Evolutionary conservation across 2,329 filamentous ascomycete species (phyloP).

Genomic region (Stromatinia cepivora): DNA sequence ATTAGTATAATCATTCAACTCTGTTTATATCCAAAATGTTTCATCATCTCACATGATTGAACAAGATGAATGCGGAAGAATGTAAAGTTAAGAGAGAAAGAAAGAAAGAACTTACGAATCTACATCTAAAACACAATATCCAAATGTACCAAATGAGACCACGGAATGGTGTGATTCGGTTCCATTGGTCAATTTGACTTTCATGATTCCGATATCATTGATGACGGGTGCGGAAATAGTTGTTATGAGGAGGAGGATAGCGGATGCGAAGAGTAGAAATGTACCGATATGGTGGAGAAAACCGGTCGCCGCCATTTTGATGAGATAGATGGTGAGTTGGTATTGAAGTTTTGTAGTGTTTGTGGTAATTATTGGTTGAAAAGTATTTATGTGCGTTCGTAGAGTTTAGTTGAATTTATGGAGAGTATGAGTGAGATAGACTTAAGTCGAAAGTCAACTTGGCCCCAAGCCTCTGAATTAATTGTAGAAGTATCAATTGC

Average conservation of each 20-base stretch:
- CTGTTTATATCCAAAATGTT: background rate
- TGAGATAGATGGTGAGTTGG: background rate
- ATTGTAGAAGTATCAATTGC: background rate
- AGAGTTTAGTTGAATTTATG: background rate
- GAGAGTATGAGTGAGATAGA: background rate
- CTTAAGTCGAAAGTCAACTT: background rate
- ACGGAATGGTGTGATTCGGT: conserved; percentile 40
- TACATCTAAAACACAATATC: conserved; percentile 51
- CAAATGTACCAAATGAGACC: conserved; percentile 61
- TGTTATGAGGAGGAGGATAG: conserved; percentile 58
- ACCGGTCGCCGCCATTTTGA: conserved; percentile 37
- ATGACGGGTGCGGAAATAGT: conserved; percentile 61
- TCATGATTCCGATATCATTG: conserved; percentile 54
- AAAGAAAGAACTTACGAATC: conserved; percentile 34
- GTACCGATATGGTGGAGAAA: conserved; percentile 57
- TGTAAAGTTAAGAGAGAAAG: background rate
- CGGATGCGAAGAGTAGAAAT: conserved; percentile 55
- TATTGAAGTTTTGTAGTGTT: background rate
- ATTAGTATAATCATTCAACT: background rate
- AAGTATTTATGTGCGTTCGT: background rate
- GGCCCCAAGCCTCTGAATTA: background rate
- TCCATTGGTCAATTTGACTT: conserved; percentile 48
- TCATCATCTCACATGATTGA: background rate
- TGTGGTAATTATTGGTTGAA: background rate
- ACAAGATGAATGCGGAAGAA: background rate